phyloP scores from a whole-genome alignment of 305 asterid species.

The Rubia tinctorum region DNA sequence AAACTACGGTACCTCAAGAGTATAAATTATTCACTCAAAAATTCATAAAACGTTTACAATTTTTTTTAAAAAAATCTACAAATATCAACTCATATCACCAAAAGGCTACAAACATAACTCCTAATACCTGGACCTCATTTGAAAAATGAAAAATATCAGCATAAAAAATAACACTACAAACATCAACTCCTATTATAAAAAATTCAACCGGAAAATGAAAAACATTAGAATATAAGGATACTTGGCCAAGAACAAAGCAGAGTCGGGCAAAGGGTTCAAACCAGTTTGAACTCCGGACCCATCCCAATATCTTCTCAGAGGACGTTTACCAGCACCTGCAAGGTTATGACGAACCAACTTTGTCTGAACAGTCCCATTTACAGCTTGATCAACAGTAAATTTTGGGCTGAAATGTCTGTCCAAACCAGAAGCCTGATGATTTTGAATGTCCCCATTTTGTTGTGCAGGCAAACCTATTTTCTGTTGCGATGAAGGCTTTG shows the following conservation, averaged over 20 bases:
- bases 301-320: conserved; percentile 51
- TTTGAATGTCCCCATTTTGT: conserved; percentile 25
- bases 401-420: conserved; percentile 41
- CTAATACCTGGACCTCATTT: no score
- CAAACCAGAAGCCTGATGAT: conserved; percentile 30
- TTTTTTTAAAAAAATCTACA: no score
- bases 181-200: no score
- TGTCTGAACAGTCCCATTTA: conserved; percentile 38
- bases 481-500: conserved; percentile 48
- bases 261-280: conserved; percentile 52
- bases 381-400: conserved; percentile 31
- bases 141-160: no score
- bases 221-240: conserved; percentile 89
- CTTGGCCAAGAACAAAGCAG: conserved; percentile 61
- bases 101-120: no score
- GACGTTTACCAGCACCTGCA: conserved; percentile 48
- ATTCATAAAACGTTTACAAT: no score
- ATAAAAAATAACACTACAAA: no score
- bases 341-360: conserved; percentile 43
- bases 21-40: no score
- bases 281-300: conserved; percentile 50
- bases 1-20: no score
- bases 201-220: no score
- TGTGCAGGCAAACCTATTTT: conserved; percentile 36
- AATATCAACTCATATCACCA: no score